Percentiles rank a stretch among this genome's conserved stretches.
These are phyloP conservation scores for Arthrobotrys pseudoclavata DNA, from an alignment of 2,329 filamentous ascomycete genomes.

Conservation along the genomic window DNA sequence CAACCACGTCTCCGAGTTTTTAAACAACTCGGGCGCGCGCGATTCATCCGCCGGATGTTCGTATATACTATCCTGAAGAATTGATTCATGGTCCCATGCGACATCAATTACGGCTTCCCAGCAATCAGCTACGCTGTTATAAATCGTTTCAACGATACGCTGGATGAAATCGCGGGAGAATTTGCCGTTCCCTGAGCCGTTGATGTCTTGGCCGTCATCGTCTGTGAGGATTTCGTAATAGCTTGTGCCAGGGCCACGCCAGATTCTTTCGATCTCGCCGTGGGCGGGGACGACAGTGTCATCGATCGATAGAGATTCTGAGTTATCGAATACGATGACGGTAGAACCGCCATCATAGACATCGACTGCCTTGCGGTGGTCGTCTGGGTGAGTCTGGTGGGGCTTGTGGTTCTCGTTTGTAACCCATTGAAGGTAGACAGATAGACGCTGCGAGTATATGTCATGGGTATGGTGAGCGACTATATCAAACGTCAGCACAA, in stretches of 20 bases:
- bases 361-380: conserved; percentile 66
- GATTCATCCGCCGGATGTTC: conserved; percentile 71
- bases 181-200: conserved; percentile 62
- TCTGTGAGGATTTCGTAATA: conserved; percentile 67
- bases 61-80: conserved; percentile 71
- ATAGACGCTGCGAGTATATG: conserved; percentile 70
- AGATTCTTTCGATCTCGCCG: conserved; percentile 70
- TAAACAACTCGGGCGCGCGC: conserved; percentile 70
- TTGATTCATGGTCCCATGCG: conserved; percentile 69
- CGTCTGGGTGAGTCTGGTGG: conserved; percentile 64
- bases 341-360: conserved; percentile 70
- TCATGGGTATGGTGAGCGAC: conserved; percentile 67
- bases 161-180: conserved; percentile 62
- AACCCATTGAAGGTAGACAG: conserved; percentile 70
- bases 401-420: conserved; percentile 66
- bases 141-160: conserved; percentile 67
- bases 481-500: conserved; percentile 61
- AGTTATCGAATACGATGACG: conserved; percentile 71
- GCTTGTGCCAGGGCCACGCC: conserved; percentile 70
- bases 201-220: conserved; percentile 67
- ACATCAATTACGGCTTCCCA: conserved; percentile 69
- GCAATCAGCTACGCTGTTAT: conserved; percentile 68
- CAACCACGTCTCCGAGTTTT: conserved; percentile 70
- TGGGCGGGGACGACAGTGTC: conserved; percentile 70
- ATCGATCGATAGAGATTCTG: conserved; percentile 68